phyloP scores from a whole-genome alignment of 129 eudicot genomes.

The Flaveria robusta region DNA sequence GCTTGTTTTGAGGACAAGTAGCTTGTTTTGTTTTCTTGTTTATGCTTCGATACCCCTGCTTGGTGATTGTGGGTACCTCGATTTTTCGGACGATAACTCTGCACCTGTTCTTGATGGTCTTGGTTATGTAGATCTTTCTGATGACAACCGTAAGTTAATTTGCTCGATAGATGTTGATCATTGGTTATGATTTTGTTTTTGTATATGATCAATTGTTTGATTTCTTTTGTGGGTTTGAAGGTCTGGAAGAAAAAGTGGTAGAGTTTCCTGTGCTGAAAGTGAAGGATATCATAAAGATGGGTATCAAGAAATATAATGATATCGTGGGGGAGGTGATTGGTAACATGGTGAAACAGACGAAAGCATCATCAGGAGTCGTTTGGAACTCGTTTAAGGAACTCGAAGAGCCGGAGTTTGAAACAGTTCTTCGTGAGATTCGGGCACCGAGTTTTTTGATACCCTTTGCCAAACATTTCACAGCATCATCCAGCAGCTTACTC shows the following conservation, averaged over 20 bases:
- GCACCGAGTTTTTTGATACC: slow-evolving; percentile 48
- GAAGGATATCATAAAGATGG: slow-evolving; percentile 30
- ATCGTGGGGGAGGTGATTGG: background rate
- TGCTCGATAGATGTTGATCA: too few species aligned
- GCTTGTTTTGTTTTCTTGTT: slow-evolving; percentile 35
- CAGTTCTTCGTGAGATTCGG: slow-evolving; percentile 15
- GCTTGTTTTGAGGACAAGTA: slow-evolving; percentile 48
- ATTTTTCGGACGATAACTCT: background rate
- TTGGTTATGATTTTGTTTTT: background rate
- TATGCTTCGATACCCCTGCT: slow-evolving; percentile 37
- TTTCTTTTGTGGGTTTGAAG: background rate
- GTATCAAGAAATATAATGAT: slow-evolving; percentile 10
- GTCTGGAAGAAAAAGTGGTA: slow-evolving; percentile 36
- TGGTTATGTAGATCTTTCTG: slow-evolving; percentile 24
- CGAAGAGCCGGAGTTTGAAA: slow-evolving; percentile 34
- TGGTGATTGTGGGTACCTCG: slow-evolving; percentile 32
- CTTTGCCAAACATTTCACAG: slow-evolving; percentile 35
- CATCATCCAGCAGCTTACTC: slow-evolving; percentile 37
- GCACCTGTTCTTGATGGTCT: slow-evolving; percentile 38
- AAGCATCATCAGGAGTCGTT: slow-evolving; percentile 39
- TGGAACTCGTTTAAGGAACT: slow-evolving; percentile 53
- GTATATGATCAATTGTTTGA: slow-evolving; percentile 2
- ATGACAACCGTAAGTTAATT: background rate
- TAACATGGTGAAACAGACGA: slow-evolving; percentile 33
- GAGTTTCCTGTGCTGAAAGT: slow-evolving; percentile 40